phyloP scores from a whole-genome alignment of 495 filamentous ascomycete genomes.

The Chaetomidium leptoderma region DNA sequence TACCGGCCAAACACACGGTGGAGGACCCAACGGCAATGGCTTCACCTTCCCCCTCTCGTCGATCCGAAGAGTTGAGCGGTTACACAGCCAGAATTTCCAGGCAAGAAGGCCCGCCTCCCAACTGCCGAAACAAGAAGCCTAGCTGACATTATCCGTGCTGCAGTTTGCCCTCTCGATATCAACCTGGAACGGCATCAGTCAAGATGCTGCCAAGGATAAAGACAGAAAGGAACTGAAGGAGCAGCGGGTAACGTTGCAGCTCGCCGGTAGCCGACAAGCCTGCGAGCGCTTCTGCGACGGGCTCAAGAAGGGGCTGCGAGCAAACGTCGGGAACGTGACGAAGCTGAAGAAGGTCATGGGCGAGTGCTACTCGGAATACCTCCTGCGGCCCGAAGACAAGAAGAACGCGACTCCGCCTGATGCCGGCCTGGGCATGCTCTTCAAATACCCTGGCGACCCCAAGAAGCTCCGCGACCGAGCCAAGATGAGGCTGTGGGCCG shows the following conservation, averaged over 20 bases:
- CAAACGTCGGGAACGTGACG: slow-evolving; percentile 79
- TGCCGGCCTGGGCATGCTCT: slow-evolving; percentile 86
- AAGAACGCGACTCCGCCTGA: slow-evolving; percentile 69
- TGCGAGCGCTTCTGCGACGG: slow-evolving; percentile 97
- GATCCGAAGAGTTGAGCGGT: slow-evolving; percentile 83
- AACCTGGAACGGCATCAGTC: slow-evolving; percentile 81
- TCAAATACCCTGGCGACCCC: slow-evolving; percentile 94
- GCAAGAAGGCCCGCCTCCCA: slow-evolving; percentile 27
- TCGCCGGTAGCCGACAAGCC: slow-evolving; percentile 78
- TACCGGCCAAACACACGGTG: slow-evolving; percentile 83
- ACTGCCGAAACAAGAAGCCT: not conserved
- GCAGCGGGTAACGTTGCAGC: slow-evolving; percentile 83
- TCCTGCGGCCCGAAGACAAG: slow-evolving; percentile 58
- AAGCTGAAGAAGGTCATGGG: slow-evolving; percentile 70
- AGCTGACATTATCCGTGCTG: not conserved
- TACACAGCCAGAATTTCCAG: slow-evolving; percentile 81
- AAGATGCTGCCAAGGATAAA: slow-evolving; percentile 45
- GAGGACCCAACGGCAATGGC: slow-evolving; percentile 90
- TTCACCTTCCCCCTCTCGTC: slow-evolving; percentile 94
- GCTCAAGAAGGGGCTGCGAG: slow-evolving; percentile 79
- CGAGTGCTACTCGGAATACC: slow-evolving; percentile 90
- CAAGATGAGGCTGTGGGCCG: slow-evolving; percentile 95
- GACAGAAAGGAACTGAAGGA: slow-evolving; percentile 53
- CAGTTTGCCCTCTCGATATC: slow-evolving; percentile 90
- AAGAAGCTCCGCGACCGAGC: slow-evolving; percentile 89